A percentile compares a stretch with the other conserved stretches of the same genome.
Evolutionary conservation across 2,329 filamentous ascomycete species (phyloP).

Genomic region (Curvularia sp.): DNA sequence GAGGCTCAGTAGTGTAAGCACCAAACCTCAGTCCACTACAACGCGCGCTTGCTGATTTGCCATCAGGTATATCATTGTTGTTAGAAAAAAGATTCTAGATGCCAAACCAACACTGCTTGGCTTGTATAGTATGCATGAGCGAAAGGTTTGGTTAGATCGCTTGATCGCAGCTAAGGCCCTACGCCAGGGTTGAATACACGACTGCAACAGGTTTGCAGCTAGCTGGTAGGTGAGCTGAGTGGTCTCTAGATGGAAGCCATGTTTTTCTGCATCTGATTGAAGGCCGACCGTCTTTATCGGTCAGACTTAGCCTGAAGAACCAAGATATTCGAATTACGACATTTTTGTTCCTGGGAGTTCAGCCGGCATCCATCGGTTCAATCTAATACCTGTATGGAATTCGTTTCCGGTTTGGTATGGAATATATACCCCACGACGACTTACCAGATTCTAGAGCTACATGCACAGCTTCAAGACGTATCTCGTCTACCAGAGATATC

Average conservation of each 20-base stretch:
- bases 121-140: conserved; percentile 23
- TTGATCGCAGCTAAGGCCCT: conserved; percentile 8
- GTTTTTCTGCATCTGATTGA: too few species aligned
- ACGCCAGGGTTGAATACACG: neutral
- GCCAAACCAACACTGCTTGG: conserved; percentile 33
- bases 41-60: neutral
- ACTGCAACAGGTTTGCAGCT: conserved; percentile 18
- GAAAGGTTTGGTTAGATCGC: conserved; percentile 28
- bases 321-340: too few species aligned
- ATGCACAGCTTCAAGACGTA: conserved; percentile 13
- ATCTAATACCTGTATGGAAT: too few species aligned
- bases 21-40: neutral
- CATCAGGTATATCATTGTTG: conserved; percentile 28
- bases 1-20: conserved; percentile 29
- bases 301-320: too few species aligned
- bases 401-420: too few species aligned
- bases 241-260: too few species aligned
- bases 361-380: too few species aligned
- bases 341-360: too few species aligned
- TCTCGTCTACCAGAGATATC: conserved; percentile 8
- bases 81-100: conserved; percentile 22
- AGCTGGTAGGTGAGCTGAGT: conserved; percentile 25
- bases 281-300: too few species aligned
- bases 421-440: conserved; percentile 4
- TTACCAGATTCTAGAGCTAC: neutral